These are phyloP conservation scores for Solanum hybrid DNA, from an alignment of 305 asterid genomes.

Conservation along the genomic window DNA sequence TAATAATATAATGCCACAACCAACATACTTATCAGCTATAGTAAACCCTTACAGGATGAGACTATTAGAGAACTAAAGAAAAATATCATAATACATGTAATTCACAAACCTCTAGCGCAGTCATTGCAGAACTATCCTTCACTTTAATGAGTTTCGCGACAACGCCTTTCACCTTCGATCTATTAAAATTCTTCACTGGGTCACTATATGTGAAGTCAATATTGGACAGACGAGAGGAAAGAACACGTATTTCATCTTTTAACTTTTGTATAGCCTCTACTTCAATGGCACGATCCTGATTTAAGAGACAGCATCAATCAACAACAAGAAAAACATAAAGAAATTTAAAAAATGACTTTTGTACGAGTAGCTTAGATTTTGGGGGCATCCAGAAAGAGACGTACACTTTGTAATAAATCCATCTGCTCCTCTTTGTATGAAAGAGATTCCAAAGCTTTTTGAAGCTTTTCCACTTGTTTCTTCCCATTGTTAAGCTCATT, in stretches of 20 bases:
- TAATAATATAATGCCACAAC: conserved; percentile 12
- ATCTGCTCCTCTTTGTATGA: conserved; percentile 63
- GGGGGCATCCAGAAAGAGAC: conserved; percentile 10
- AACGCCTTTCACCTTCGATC: conserved; percentile 87
- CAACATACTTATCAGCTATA: background rate
- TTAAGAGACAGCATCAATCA: background rate
- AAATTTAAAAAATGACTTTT: background rate
- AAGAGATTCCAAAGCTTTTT: conserved; percentile 57
- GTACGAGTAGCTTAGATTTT: background rate
- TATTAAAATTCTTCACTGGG: conserved; percentile 74
- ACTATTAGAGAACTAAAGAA: background rate
- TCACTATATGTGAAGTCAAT: conserved; percentile 67
- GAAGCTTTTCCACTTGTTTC: conserved; percentile 59
- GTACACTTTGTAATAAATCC: conserved; percentile 75
- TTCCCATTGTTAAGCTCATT: conserved; percentile 52
- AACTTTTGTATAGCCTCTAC: conserved; percentile 67
- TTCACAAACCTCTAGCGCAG: conserved; percentile 77
- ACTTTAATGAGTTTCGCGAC: conserved; percentile 89
- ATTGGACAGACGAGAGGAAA: conserved; percentile 66
- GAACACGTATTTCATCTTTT: conserved; percentile 58
- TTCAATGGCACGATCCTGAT: conserved; percentile 63
- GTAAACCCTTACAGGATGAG: background rate
- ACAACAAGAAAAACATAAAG: background rate
- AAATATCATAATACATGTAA: conserved; percentile 10
- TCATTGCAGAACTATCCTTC: conserved; percentile 72